phyloP scores from a whole-genome alignment of 176 grass and related monocot genomes.

The Alopecurus myosuroides region DNA sequence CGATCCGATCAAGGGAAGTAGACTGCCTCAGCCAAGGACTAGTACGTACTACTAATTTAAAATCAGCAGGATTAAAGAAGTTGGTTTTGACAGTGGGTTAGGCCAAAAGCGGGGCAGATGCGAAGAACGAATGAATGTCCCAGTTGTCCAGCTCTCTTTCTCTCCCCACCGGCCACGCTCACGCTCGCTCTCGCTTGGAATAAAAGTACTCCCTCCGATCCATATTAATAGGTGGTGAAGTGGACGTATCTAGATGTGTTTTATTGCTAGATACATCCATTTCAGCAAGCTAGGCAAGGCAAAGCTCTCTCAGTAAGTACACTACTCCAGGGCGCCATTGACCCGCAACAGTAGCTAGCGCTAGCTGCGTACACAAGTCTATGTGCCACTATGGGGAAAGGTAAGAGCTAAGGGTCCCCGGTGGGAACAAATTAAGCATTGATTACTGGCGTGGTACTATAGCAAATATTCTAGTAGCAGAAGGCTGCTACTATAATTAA shows the following conservation, averaged over 20 bases:
- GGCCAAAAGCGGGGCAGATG: constrained; percentile 30
- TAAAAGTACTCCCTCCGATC: too few species aligned
- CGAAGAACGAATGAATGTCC: constrained; percentile 43
- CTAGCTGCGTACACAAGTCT: not conserved
- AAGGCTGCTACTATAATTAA: not conserved
- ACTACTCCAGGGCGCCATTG: not conserved
- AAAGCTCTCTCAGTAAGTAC: not conserved
- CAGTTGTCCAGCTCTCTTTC: constrained; percentile 8
- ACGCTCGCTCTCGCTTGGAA: not conserved
- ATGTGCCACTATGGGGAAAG: not conserved
- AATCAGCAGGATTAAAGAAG: constrained; percentile 11
- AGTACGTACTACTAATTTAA: not conserved
- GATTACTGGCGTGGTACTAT: not conserved
- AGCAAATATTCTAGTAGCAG: not conserved
- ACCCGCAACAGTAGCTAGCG: not conserved
- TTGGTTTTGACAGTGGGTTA: constrained; percentile 20
- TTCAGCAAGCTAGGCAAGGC: not conserved
- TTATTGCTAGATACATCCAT: too few species aligned
- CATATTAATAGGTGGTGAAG: too few species aligned
- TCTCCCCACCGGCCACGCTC: not conserved
- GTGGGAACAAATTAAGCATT: not conserved
- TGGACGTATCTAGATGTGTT: too few species aligned
- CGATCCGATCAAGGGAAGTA: constrained; percentile 12
- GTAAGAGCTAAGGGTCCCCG: too few species aligned
- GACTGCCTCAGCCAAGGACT: not conserved